A percentile compares a stretch with the other conserved stretches of the same genome.
Conservation (phyloP, 2,329 filamentous ascomycete genomes). For the Sclerotinia spermophila region DNA sequence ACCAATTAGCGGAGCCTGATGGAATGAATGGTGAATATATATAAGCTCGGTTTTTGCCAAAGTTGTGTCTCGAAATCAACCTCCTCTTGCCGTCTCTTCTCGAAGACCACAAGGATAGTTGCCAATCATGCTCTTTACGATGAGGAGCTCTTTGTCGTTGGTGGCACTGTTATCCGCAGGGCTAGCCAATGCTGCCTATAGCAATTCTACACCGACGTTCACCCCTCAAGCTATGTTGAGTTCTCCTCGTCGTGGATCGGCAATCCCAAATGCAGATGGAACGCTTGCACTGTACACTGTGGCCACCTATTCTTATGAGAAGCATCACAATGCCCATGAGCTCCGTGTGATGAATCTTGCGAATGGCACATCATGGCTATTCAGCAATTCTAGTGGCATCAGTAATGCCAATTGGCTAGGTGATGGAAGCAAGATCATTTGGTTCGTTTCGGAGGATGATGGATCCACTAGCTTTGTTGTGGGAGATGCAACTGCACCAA, state of each 20-base stretch:
- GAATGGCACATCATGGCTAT: slow-evolving; percentile 23
- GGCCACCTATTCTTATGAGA: slow-evolving; percentile 74
- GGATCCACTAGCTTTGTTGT: slow-evolving; percentile 29
- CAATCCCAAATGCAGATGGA: slow-evolving; percentile 64
- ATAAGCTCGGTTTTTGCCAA: not conserved
- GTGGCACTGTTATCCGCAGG: slow-evolving; percentile 8
- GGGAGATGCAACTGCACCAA: slow-evolving; percentile 27
- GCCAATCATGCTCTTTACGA: slow-evolving; percentile 15
- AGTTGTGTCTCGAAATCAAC: not conserved
- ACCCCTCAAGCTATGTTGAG: slow-evolving; percentile 73
- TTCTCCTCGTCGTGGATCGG: slow-evolving; percentile 66
- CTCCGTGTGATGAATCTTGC: slow-evolving; percentile 59
- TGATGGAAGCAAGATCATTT: slow-evolving; percentile 28
- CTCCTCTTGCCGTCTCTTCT: not conserved
- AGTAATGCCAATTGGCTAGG: slow-evolving; percentile 30
- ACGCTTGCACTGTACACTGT: slow-evolving; percentile 62
- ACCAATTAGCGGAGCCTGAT: not conserved
- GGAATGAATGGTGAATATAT: not conserved
- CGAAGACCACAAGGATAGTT: not conserved
- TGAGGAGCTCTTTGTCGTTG: slow-evolving; percentile 13
- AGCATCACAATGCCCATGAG: slow-evolving; percentile 59
- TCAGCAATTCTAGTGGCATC: slow-evolving; percentile 29
- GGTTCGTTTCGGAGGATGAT: slow-evolving; percentile 29
- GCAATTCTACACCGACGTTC: slow-evolving; percentile 42
- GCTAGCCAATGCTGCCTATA: slow-evolving; percentile 18